Base-by-base conservation (phyloP, 192 early-diverging fungal genomes). In the Phlyctochytrium bullatum region DNA sequence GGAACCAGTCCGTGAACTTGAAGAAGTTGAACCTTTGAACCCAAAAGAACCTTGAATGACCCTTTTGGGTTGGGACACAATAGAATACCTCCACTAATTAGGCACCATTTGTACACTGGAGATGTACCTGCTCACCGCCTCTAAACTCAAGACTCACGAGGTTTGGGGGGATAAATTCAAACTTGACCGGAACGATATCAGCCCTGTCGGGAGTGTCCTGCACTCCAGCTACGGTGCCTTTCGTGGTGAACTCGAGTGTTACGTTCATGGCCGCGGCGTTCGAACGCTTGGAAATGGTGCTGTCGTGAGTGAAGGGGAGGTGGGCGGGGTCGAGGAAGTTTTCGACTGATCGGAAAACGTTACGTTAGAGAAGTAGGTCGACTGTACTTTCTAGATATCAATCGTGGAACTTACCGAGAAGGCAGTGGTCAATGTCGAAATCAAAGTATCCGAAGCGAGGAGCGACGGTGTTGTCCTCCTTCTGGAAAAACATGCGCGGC, bases 311-410 rank as follows among this genome's bases (percentile, higher is more conserved):
- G 65, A 79, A 79, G 25, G 72, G 72, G 3, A 78, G 67, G 50
- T 67, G 66, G 3, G 77, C 64, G 0, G 77, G 77, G 36, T 79
- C 77, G 16, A 79, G 53, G 50, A 79, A 75, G 62, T 79, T 79
- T 53, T 79, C 77, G 16, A 69, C 30, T 23, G 20, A 47, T 14
- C 10, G 20, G 6, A 47, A 47, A 14, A 14, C 10, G 20, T 6
- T 47, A 47, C 40, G 40, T 6, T 47, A 47, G 40, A 47, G 6
- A 6, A 14, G 6, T 47, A 20, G 10, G 10, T 47, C n/a, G n/a
- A n/a, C n/a, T n/a, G n/a, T n/a, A n/a, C n/a, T n/a, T n/a, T n/a
- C n/a, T n/a, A n/a, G n/a, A n/a, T n/a, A n/a, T n/a, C n/a, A 20
- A 47, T 20, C 20, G 20, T 6, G 40, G 10, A 20, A 47, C 40